Conservation (phyloP, 2,329 filamentous ascomycete genomes). For the Lasiodiplodia sp. region DNA sequence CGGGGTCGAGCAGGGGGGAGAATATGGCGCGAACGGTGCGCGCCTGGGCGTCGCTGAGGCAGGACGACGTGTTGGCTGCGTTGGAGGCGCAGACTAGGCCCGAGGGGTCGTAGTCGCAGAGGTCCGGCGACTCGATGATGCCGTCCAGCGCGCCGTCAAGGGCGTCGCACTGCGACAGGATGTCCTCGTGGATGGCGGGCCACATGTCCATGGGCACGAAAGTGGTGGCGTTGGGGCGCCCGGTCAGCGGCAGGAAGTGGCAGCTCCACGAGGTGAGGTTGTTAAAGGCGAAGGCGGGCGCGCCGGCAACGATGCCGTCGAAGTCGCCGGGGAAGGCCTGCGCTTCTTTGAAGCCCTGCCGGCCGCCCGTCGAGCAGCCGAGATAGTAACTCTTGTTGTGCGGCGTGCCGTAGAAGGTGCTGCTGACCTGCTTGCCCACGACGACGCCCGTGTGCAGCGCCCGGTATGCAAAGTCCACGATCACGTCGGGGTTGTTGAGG, state of each 20-base stretch:
- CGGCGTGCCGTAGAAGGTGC: slow-evolving; percentile 49
- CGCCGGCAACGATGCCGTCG: slow-evolving; percentile 47
- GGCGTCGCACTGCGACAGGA: slow-evolving; percentile 58
- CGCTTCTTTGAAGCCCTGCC: slow-evolving; percentile 40
- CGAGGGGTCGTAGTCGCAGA: slow-evolving; percentile 53
- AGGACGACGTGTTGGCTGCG: slow-evolving; percentile 46
- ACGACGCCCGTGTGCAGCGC: slow-evolving; percentile 51
- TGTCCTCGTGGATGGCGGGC: slow-evolving; percentile 52
- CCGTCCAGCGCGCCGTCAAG: slow-evolving; percentile 59
- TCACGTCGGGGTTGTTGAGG: slow-evolving; percentile 50
- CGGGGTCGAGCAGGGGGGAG: slow-evolving; percentile 50
- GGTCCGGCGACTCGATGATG: slow-evolving; percentile 55
- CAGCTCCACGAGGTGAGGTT: slow-evolving; percentile 45
- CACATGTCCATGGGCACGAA: slow-evolving; percentile 52
- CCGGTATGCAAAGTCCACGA: slow-evolving; percentile 58
- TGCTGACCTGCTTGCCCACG: slow-evolving; percentile 51
- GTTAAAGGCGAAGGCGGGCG: slow-evolving; percentile 44
- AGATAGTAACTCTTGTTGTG: slow-evolving; percentile 51
- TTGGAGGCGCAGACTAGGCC: slow-evolving; percentile 47
- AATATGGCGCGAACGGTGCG: slow-evolving; percentile 53
- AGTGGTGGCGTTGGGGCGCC: slow-evolving; percentile 39
- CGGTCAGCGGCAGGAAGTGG: slow-evolving; percentile 43
- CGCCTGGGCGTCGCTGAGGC: slow-evolving; percentile 55
- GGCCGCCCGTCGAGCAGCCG: slow-evolving; percentile 47
- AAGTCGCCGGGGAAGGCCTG: slow-evolving; percentile 46